Evolutionary conservation across 140 eudicot species (phyloP).

Genomic region (Stevia rebaudiana): DNA sequence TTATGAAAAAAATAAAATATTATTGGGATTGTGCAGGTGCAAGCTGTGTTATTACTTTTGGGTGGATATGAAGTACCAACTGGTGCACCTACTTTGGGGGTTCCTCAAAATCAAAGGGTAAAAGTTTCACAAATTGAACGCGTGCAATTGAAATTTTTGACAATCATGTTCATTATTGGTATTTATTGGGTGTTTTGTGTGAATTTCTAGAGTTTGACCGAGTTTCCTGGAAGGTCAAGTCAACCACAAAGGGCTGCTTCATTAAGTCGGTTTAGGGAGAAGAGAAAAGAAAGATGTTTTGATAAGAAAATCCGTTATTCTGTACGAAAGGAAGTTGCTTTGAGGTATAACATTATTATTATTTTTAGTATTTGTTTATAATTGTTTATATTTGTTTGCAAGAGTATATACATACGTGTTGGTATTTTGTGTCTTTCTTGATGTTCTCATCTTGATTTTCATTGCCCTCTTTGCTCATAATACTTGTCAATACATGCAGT

Average conservation of each 20-base stretch:
- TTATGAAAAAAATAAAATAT: neutral
- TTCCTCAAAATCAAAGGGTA: slow-evolving; percentile 67
- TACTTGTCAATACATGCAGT: neutral
- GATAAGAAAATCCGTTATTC: slow-evolving; percentile 85
- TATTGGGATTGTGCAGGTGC: slow-evolving; percentile 47
- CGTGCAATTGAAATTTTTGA: neutral
- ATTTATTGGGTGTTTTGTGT: neutral
- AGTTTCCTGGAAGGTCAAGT: slow-evolving; percentile 56
- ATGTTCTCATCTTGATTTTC: neutral
- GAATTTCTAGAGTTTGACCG: slow-evolving; percentile 37
- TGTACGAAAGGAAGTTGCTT: slow-evolving; percentile 88
- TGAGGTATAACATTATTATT: slow-evolving; percentile 44
- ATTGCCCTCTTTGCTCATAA: neutral
- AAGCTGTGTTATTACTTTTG: slow-evolving; percentile 78
- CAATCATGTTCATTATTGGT: neutral
- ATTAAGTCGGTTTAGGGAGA: slow-evolving; percentile 75
- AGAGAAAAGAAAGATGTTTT: slow-evolving; percentile 78
- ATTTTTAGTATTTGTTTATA: no score
- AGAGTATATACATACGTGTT: neutral
- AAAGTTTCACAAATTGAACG: neutral
- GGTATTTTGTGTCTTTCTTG: neutral
- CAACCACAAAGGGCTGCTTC: slow-evolving; percentile 87
- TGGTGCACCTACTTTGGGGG: slow-evolving; percentile 49
- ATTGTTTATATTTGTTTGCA: no score
- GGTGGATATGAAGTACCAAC: slow-evolving; percentile 87